Base-by-base conservation (phyloP, 2,329 filamentous ascomycete species). In the Neophaeococcomyces aloes region DNA sequence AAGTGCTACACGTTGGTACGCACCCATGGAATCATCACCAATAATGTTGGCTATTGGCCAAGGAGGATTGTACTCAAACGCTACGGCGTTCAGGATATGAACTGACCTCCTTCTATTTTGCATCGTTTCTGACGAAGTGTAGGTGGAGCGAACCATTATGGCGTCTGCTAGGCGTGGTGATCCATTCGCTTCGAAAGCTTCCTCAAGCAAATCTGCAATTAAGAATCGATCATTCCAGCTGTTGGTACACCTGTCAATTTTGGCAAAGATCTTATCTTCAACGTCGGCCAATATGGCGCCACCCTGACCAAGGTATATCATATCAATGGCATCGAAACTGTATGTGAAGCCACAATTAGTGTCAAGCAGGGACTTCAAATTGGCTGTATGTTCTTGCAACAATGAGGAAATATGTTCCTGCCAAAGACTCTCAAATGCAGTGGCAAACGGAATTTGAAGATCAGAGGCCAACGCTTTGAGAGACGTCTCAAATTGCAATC, bases 161-260 rank as follows among this genome's bases (percentile, higher is more conserved):
- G 76, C 75, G 38, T 79, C 74, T 4, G 27, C 21, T 2, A 70
- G 53, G 43, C 86, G 76, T 1, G 84, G 61, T 1, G 66, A 64
- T 0, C 63, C 53, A 1, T 76, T 55, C 1, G 57, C 58, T 4
- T 67, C 70, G 58, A 86, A 87, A 0, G 83, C 78, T 44, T 80
- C 79, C 46, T 86, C 83, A 1, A 82, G 79, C 2, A 86, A 65
- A 52, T 88, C 85, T 0, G 83, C 91, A 21, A 95, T 67, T 1
- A 83, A 72, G 56, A 89, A 94, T 15, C 79, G 76, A 59, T 95
- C 86, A 48, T 81, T 80, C 88, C 87, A 95, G 29, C 62, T 62
- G 57, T 61, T 57, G 66, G 70, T 62, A 10, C 65, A 64, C 38
- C 61, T 68, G 52, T 91, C 83, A 34, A 95, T 73, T 38, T 82